phyloP scores from a whole-genome alignment of 495 filamentous ascomycete species.

The Talaromyces adpressus region DNA sequence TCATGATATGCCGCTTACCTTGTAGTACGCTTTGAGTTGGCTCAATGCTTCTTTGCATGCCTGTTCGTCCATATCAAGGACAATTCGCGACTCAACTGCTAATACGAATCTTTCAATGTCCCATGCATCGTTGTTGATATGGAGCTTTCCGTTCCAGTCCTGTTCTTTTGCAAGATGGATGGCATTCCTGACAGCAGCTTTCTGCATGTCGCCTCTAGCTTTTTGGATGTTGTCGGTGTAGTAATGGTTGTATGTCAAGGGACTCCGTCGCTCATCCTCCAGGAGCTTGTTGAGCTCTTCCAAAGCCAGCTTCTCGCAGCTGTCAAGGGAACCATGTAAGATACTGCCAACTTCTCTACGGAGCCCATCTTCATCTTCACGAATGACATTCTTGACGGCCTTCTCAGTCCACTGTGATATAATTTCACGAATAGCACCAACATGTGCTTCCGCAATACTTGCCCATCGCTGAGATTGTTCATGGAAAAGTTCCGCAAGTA shows the following conservation, averaged over 20 bases:
- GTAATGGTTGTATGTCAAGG: constrained; percentile 43
- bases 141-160: constrained; percentile 8
- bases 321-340: constrained; percentile 16
- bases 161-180: neutral
- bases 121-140: constrained; percentile 6
- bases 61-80: constrained; percentile 19
- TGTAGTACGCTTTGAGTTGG: constrained; percentile 24
- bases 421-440: neutral
- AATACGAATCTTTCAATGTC: constrained; percentile 10
- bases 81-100: constrained; percentile 11
- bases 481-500: constrained; percentile 32
- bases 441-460: constrained; percentile 13
- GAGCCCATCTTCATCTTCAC: constrained; percentile 15
- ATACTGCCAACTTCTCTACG: constrained; percentile 11
- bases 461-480: constrained; percentile 27
- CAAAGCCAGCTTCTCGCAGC: constrained; percentile 17
- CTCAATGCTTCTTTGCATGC: constrained; percentile 17
- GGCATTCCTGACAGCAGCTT: constrained; percentile 4
- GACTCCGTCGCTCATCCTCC: constrained; percentile 31
- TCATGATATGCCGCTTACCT: constrained; percentile 11
- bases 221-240: constrained; percentile 37
- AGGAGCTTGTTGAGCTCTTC: constrained; percentile 33
- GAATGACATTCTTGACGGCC: constrained; percentile 9
- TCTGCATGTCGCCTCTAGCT: constrained; percentile 14
- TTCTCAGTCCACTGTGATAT: too few relatives aligned